A percentile compares a stretch with the other conserved stretches of the same genome.
Conservation (phyloP, 768 basidiomycete genomes). For the Leucogyrophana mollusca region DNA sequence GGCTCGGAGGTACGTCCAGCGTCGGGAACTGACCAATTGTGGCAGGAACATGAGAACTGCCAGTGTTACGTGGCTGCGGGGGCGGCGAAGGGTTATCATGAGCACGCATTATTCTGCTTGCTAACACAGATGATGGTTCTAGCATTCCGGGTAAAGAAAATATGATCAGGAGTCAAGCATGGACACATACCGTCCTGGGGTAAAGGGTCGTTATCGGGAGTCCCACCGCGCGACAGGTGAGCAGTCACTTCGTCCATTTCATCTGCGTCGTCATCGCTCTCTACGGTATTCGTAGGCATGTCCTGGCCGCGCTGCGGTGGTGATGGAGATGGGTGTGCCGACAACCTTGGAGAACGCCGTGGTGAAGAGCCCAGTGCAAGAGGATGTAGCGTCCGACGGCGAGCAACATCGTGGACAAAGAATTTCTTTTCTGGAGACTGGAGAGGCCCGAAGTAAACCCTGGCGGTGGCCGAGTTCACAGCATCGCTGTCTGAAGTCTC, state of each 20-base stretch:
- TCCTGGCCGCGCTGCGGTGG: slow-evolving; percentile 15
- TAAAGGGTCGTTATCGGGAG: slow-evolving; percentile 46
- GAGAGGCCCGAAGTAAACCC: slow-evolving; percentile 50
- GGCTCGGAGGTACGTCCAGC: slow-evolving; percentile 22
- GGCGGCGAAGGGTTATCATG: slow-evolving; percentile 78
- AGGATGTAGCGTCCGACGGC: slow-evolving; percentile 26
- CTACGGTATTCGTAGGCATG: slow-evolving; percentile 16
- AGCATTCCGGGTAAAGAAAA: slow-evolving; percentile 7
- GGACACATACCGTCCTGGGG: slow-evolving; percentile 43
- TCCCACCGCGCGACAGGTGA: slow-evolving; percentile 38
- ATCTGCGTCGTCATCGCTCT: slow-evolving; percentile 32
- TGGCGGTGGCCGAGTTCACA: slow-evolving; percentile 41
- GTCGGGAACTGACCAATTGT: slow-evolving; percentile 16
- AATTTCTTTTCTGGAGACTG: slow-evolving; percentile 54
- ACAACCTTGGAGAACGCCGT: slow-evolving; percentile 53
- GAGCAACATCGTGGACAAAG: slow-evolving; percentile 28
- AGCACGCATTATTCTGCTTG: slow-evolving; percentile 63
- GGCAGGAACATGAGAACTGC: slow-evolving; percentile 12
- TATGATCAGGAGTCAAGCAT: neutral
- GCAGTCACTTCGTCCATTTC: slow-evolving; percentile 20
- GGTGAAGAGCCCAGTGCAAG: slow-evolving; percentile 29
- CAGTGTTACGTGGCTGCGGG: slow-evolving; percentile 27
- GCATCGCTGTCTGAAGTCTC: slow-evolving; percentile 40
- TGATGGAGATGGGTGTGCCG: slow-evolving; percentile 33
- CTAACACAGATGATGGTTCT: slow-evolving; percentile 72